A percentile compares a stretch with the other conserved stretches of the same genome.
phyloP scores from a whole-genome alignment of 176 grass and related monocot species.

The Calamus simplicifolius region DNA sequence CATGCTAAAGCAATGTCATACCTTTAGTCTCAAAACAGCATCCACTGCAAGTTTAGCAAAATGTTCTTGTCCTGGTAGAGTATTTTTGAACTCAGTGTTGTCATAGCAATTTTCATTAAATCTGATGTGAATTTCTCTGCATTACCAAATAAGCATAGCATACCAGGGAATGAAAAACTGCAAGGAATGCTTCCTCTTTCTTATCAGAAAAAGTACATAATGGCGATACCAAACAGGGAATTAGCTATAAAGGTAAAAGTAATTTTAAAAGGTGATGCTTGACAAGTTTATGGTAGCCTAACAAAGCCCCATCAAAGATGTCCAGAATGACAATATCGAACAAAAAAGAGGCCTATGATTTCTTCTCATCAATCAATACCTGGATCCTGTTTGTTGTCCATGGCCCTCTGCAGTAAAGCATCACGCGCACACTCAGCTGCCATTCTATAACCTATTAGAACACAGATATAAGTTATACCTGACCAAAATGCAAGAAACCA shows the following conservation, averaged over 20 bases:
- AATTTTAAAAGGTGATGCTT: too few species aligned
- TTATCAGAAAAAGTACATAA: too few species aligned
- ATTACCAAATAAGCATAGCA: conserved; percentile 17
- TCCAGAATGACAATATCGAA: too few species aligned
- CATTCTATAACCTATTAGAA: conserved; percentile 74
- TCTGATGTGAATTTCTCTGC: conserved; percentile 84
- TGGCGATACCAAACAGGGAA: too few species aligned
- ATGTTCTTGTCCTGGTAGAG: conserved; percentile 96
- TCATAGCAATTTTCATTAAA: conserved; percentile 98
- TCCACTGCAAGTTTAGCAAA: conserved; percentile 96
- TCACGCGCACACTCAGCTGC: conserved; percentile 70
- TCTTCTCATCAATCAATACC: conserved; percentile 19
- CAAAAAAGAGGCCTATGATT: too few species aligned
- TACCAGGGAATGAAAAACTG: not conserved
- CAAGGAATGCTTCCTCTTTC: not conserved
- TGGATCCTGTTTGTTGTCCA: conserved; percentile 89
- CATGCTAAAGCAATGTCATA: conserved; percentile 7
- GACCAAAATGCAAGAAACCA: not conserved
- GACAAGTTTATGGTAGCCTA: too few species aligned
- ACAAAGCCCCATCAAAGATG: too few species aligned
- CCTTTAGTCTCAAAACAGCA: conserved; percentile 97
- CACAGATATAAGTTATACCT: not conserved
- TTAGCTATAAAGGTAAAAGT: too few species aligned
- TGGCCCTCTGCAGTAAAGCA: conserved; percentile 60
- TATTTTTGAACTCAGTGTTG: conserved; percentile 95